Percentiles rank a stretch among this genome's conserved stretches.
Conservation (phyloP, 1,284 basidiomycete species). For the Grifola frondosa region DNA sequence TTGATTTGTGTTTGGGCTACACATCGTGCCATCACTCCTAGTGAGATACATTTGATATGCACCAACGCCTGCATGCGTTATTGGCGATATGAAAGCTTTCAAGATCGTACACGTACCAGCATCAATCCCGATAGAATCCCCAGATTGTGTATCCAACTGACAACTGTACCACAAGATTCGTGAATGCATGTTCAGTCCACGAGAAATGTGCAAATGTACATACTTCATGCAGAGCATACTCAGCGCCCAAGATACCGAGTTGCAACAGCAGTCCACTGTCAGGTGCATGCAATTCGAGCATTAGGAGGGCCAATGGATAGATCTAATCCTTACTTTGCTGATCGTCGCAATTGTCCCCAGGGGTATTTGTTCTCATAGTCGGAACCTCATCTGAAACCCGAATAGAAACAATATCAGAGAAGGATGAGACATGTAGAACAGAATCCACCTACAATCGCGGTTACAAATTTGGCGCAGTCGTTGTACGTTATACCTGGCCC, state of each 20-base stretch:
- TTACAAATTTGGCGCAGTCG: constrained; percentile 19
- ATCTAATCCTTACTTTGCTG: constrained; percentile 12
- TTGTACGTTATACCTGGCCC: constrained; percentile 21
- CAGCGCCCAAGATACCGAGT: constrained; percentile 17
- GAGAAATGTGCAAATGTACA: neutral
- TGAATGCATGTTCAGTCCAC: neutral
- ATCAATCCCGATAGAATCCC: constrained; percentile 10
- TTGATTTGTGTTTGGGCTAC: constrained; percentile 4
- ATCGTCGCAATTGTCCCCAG: constrained; percentile 19
- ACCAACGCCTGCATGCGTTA: constrained; percentile 3
- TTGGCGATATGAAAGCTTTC: neutral
- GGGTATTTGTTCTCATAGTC: constrained; percentile 8
- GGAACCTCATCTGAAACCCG: constrained; percentile 15
- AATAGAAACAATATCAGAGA: too few species aligned
- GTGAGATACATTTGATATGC: constrained; percentile 8
- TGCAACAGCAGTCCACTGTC: constrained; percentile 19
- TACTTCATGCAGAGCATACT: constrained; percentile 26
- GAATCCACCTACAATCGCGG: constrained; percentile 13
- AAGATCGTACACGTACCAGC: constrained; percentile 18
- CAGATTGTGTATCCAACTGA: constrained; percentile 8
- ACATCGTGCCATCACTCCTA: neutral
- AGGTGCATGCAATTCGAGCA: neutral
- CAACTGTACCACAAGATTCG: constrained; percentile 8
- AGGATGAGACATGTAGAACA: neutral
- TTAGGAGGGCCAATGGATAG: neutral